phyloP scores from a whole-genome alignment of 2,329 filamentous ascomycete species.

The Diatrype stigma region DNA sequence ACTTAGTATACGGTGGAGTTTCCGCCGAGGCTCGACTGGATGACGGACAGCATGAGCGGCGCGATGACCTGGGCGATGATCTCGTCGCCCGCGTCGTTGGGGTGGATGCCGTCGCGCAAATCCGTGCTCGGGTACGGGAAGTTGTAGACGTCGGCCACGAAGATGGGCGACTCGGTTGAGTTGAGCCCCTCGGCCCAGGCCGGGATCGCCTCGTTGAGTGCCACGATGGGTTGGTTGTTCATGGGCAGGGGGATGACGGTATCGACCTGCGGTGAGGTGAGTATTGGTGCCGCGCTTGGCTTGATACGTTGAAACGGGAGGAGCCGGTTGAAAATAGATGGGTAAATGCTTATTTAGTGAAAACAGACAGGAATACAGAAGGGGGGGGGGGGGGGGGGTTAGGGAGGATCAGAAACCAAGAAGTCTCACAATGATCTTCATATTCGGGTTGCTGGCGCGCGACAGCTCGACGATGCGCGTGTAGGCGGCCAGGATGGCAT shows the following conservation, averaged over 20 bases:
- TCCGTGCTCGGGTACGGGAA: conserved; percentile 22
- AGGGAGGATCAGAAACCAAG: background rate
- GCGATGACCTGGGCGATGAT: conserved; percentile 29
- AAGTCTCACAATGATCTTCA: conserved; percentile 36
- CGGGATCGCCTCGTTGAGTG: conserved; percentile 34
- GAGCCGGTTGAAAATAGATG: background rate
- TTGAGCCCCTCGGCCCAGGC: conserved; percentile 32
- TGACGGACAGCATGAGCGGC: conserved; percentile 28
- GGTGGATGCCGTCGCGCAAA: conserved; percentile 37
- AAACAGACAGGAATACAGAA: background rate
- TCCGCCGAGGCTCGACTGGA: conserved; percentile 15
- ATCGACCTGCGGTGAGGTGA: too few relatives aligned
- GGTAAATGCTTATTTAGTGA: too few relatives aligned
- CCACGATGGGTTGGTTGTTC: conserved; percentile 23
- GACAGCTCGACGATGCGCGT: conserved; percentile 35
- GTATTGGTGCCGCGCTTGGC: too few relatives aligned
- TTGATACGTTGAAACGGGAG: background rate
- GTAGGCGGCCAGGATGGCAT: conserved; percentile 35
- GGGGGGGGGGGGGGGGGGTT: background rate
- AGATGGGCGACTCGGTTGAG: conserved; percentile 34
- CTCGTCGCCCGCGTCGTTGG: conserved; percentile 31
- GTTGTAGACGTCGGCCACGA: conserved; percentile 33
- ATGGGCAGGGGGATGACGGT: conserved; percentile 34
- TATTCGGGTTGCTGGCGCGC: conserved; percentile 31
- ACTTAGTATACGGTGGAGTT: background rate